Percentiles rank a stretch among this genome's conserved stretches.
phyloP scores from a whole-genome alignment of 441 rosid genomes.

The Codiaeum variegatum region DNA sequence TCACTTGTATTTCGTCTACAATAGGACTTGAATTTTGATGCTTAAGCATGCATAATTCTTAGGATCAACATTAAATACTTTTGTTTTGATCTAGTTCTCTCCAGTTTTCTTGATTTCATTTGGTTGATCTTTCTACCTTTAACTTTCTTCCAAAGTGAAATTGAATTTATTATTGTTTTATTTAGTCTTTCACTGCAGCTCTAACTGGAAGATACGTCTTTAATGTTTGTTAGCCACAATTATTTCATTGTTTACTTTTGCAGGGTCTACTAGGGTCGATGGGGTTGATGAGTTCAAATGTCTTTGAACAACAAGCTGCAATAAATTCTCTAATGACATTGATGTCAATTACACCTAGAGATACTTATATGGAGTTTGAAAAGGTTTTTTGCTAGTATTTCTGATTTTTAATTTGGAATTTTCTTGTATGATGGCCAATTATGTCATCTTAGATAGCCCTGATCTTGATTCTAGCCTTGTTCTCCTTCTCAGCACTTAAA shows the following conservation, averaged over 20 bases:
- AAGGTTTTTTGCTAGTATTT: slow-evolving; percentile 46
- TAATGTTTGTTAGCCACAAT: slow-evolving; percentile 2
- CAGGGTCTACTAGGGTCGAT: slow-evolving; percentile 73
- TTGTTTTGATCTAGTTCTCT: not conserved
- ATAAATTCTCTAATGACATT: slow-evolving; percentile 66
- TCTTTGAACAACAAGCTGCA: slow-evolving; percentile 76
- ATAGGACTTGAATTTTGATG: not conserved
- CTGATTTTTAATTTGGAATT: not conserved
- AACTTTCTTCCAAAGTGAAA: not conserved
- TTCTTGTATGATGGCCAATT: not conserved
- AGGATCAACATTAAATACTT: not conserved
- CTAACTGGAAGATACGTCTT: not conserved
- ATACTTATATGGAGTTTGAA: slow-evolving; percentile 69
- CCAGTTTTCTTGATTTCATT: not conserved
- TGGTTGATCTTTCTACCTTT: not conserved
- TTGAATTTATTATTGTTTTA: not conserved
- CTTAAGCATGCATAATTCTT: not conserved
- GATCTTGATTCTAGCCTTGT: slow-evolving; percentile 23
- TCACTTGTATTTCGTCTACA: not conserved
- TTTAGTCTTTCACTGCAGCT: not conserved
- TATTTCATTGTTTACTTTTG: slow-evolving; percentile 11
- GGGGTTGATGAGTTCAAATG: slow-evolving; percentile 76
- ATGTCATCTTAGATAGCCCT: slow-evolving; percentile 5
- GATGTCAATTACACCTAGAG: slow-evolving; percentile 76
- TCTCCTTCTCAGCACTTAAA: slow-evolving; percentile 53